These are phyloP conservation scores for Avena sativa DNA, from an alignment of 176 grass and related monocot genomes.

Conservation along the genomic window DNA sequence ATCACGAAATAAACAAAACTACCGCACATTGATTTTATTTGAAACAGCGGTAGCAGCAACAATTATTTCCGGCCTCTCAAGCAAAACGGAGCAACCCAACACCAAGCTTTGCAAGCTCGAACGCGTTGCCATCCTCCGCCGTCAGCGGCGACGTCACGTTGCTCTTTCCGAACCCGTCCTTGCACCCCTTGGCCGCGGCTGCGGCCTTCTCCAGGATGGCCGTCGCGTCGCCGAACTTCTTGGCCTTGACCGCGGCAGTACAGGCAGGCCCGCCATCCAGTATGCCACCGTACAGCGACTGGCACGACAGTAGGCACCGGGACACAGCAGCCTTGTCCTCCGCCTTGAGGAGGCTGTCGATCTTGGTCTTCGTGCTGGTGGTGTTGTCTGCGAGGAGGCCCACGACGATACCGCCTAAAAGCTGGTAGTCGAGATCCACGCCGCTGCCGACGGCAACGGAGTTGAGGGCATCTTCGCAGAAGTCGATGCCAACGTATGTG, in stretches of 20 bases:
- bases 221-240: neutral
- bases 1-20: too few relatives aligned
- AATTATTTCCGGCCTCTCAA: too few relatives aligned
- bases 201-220: neutral
- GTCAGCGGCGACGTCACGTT: constrained; percentile 17
- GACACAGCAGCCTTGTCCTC: neutral
- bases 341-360: constrained; percentile 5
- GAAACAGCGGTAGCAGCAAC: too few relatives aligned
- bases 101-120: constrained; percentile 38
- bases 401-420: neutral
- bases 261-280: neutral
- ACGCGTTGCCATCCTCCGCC: neutral
- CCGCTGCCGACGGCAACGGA: neutral
- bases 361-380: constrained; percentile 6
- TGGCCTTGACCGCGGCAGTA: neutral
- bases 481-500: constrained; percentile 13
- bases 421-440: neutral
- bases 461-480: constrained; percentile 28
- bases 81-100: neutral
- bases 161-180: constrained; percentile 21
- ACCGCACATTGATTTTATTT: too few relatives aligned
- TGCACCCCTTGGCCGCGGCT: neutral
- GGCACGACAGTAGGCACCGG: constrained; percentile 27
- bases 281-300: neutral
- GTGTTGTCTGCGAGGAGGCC: neutral